Percentiles rank a stretch among this genome's conserved stretches.
Evolutionary conservation across 2,329 filamentous ascomycete genomes (phyloP).

Genomic region (Aspergillus sp.): DNA sequence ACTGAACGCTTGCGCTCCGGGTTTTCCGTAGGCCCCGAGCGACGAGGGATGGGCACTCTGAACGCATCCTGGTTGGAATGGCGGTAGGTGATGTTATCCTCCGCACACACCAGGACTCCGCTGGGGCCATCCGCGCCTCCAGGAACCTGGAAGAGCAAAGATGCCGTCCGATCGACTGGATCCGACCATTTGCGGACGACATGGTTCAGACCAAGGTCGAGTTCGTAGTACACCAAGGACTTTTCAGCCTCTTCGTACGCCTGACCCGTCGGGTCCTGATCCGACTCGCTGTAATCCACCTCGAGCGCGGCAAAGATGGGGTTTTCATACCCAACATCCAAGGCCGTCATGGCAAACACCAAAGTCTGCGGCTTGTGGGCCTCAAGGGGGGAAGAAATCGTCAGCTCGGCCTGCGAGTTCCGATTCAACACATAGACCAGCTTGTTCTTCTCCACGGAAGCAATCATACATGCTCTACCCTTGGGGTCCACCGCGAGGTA

Average conservation of each 20-base stretch:
- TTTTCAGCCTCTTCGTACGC: constrained; percentile 79
- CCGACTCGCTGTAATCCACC: constrained; percentile 82
- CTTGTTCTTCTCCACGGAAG: constrained; percentile 97
- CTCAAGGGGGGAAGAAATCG: constrained; percentile 93
- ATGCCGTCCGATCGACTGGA: constrained; percentile 79
- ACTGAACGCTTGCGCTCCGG: constrained; percentile 82
- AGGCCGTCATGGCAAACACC: constrained; percentile 75
- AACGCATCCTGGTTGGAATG: constrained; percentile 90
- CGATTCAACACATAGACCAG: constrained; percentile 97
- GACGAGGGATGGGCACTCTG: constrained; percentile 77
- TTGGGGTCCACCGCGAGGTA: constrained; percentile 94
- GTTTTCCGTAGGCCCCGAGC: constrained; percentile 82
- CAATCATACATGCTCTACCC: constrained; percentile 87
- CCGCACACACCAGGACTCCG: constrained; percentile 87
- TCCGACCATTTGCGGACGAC: constrained; percentile 97
- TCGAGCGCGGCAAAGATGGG: constrained; percentile 93
- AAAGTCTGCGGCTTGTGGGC: constrained; percentile 88
- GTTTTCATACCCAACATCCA: constrained; percentile 96
- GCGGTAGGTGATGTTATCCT: constrained; percentile 93
- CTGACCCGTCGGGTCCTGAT: constrained; percentile 81
- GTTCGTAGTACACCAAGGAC: constrained; percentile 90
- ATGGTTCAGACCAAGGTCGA: constrained; percentile 92
- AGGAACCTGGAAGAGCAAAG: constrained; percentile 87
- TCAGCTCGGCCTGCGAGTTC: constrained; percentile 86
- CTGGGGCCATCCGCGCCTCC: constrained; percentile 90